phyloP scores from a whole-genome alignment of 1,139 yeast species.

The Candida pseudoviswanathii region DNA sequence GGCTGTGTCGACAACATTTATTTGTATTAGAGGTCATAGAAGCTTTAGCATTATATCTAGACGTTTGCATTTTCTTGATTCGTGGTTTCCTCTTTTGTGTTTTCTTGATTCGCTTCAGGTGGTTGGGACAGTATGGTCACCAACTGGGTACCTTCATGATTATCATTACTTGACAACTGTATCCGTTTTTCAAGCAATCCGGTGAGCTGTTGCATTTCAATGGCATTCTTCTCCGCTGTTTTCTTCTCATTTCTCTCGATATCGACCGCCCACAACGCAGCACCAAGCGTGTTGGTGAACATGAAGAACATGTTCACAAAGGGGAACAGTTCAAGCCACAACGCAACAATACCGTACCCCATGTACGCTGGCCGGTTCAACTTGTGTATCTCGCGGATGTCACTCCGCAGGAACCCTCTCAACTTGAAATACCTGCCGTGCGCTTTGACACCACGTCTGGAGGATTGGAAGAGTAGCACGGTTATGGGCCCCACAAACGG shows the following conservation, averaged over 20 bases:
- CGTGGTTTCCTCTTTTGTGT: too few species aligned
- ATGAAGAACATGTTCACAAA: constrained; percentile 59
- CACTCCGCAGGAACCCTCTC: constrained; percentile 53
- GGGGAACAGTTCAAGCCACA: constrained; percentile 62
- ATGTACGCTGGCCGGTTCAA: constrained; percentile 35
- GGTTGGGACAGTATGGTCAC: not conserved
- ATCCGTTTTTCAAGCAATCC: not conserved
- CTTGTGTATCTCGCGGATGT: constrained; percentile 30
- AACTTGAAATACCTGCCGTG: constrained; percentile 64
- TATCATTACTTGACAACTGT: not conserved
- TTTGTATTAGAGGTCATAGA: constrained; percentile 28
- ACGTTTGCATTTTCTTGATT: not conserved
- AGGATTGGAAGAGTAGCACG: constrained; percentile 56
- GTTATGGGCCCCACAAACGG: constrained; percentile 67
- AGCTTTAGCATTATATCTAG: not conserved
- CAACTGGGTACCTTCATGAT: not conserved
- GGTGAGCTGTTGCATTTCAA: not conserved
- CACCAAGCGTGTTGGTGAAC: constrained; percentile 70
- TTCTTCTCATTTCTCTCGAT: constrained; percentile 22
- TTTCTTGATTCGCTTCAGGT: not conserved
- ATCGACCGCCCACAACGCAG: constrained; percentile 68
- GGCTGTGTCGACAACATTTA: constrained; percentile 88
- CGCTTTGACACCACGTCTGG: constrained; percentile 56
- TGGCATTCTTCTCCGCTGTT: constrained; percentile 2
- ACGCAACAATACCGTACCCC: constrained; percentile 62